Evolutionary conservation across 2,329 filamentous ascomycete species (phyloP), one percentile per base, ranked within the genome.

Genomic region (Pseudogymnoascus sp.): DNA sequence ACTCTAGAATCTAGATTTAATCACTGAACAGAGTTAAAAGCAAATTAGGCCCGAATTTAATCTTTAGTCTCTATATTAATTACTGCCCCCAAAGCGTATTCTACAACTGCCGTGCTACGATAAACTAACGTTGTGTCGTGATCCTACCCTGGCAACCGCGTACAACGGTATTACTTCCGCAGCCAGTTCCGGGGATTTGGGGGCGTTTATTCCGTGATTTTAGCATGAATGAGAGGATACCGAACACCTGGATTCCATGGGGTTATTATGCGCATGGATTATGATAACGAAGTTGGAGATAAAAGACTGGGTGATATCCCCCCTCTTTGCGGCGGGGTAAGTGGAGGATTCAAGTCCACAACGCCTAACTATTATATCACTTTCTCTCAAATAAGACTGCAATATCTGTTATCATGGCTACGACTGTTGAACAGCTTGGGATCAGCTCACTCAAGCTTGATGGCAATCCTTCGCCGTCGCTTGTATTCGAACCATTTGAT

Each of bases 401-500:
- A 15, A 4, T 37, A 61, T 39, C 18, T 38, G 9, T 5, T n/a
- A 59, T 41, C 20, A 61, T 61, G 50, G 33, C 60, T 12, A 35
- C 50, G 7, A 30, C 50, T 15, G 47, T 41, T 41, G 15, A 61
- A 50, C 60, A 61, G 47, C 28, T 59, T 12, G 47, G 47, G n/a
- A 53, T 53, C 9, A 53, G 2, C 28, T 33, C 62, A 0, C 66
- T 70, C n/a, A 65, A 67, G 15, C 60, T 71, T 8, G 62, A 67
- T 22, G 64, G 60, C 25, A n/a, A 63, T 35, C 20, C 59, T 11
- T 66, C 64, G 14, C 38, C 64, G 8, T 60, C 64, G 30, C 50
- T 61, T 14, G 60, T 33, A 59, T 77, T 78, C 62, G 70, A 76
- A 57, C 65, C 74, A 2, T 77, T 77, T 61, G 62, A 71, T 20